These are phyloP conservation scores for Elsinoe australis DNA, from an alignment of 2,329 filamentous ascomycete species.

Conservation along the genomic window DNA sequence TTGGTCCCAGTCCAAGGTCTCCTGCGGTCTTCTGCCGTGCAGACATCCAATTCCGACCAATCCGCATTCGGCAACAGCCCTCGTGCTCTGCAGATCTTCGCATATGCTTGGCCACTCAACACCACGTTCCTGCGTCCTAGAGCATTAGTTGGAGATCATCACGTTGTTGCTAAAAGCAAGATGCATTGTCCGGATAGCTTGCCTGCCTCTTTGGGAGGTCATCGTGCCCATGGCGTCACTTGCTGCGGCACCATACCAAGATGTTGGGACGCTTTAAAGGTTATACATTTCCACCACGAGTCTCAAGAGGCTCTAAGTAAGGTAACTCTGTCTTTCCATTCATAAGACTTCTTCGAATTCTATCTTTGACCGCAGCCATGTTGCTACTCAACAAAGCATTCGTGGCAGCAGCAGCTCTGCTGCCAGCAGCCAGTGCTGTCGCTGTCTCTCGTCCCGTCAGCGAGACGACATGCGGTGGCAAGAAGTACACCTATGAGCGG, in stretches of 20 bases:
- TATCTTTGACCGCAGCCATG: not conserved
- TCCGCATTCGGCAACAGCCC: slow-evolving; percentile 6
- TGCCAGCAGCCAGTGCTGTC: not conserved
- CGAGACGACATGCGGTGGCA: slow-evolving; percentile 51
- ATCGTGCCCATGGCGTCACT: slow-evolving; percentile 10
- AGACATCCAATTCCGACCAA: not conserved
- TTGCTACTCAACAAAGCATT: not conserved
- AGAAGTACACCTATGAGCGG: slow-evolving; percentile 57
- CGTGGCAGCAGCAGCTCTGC: not conserved
- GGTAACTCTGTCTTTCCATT: no score
- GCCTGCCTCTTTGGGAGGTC: slow-evolving; percentile 9
- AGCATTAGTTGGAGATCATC: slow-evolving; percentile 8
- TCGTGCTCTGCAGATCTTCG: slow-evolving; percentile 11
- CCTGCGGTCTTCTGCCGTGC: no score
- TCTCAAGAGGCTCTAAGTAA: not conserved
- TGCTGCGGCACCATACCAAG: not conserved
- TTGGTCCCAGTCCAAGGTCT: slow-evolving; percentile 1
- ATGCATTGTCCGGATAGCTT: not conserved
- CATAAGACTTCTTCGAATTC: no score
- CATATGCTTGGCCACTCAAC: not conserved
- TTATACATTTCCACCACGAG: not conserved
- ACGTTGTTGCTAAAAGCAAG: not conserved
- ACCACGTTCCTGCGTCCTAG: slow-evolving; percentile 10
- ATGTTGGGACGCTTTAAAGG: not conserved
- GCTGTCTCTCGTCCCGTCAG: slow-evolving; percentile 30